Conservation (phyloP, 768 basidiomycete genomes). For the Lyophyllum semitale region DNA sequence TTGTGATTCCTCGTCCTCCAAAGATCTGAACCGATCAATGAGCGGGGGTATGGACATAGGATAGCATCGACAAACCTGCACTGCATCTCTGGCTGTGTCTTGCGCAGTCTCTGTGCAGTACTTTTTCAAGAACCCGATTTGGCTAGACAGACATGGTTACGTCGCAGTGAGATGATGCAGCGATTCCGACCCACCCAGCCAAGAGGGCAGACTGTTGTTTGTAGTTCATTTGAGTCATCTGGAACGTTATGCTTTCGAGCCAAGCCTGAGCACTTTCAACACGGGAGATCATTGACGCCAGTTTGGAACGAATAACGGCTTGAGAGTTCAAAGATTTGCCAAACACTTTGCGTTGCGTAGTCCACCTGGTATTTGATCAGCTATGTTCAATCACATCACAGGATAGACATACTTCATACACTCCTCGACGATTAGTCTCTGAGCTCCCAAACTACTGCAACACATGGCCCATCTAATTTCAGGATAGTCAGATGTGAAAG, state of each 20-base stretch:
- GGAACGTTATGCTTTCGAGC: slow-evolving; percentile 85
- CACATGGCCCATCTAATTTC: slow-evolving; percentile 67
- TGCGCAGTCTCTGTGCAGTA: slow-evolving; percentile 75
- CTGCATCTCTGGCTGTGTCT: slow-evolving; percentile 78
- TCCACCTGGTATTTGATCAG: slow-evolving; percentile 51
- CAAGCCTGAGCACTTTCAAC: slow-evolving; percentile 82
- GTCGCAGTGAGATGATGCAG: neutral
- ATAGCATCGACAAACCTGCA: slow-evolving; percentile 29
- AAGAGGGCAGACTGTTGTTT: slow-evolving; percentile 72
- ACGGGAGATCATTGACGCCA: slow-evolving; percentile 80
- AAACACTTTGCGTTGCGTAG: slow-evolving; percentile 76
- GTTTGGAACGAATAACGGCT: slow-evolving; percentile 75
- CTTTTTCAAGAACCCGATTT: slow-evolving; percentile 81
- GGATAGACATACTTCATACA: slow-evolving; percentile 58
- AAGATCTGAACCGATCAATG: slow-evolving; percentile 55
- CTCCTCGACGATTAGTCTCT: slow-evolving; percentile 71
- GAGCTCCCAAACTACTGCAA: slow-evolving; percentile 51
- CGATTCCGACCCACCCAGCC: slow-evolving; percentile 55
- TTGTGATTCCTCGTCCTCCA: slow-evolving; percentile 84
- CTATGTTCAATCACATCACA: neutral
- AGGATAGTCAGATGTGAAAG: neutral
- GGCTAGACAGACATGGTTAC: slow-evolving; percentile 36
- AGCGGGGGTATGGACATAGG: neutral
- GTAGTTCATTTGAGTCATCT: slow-evolving; percentile 87
- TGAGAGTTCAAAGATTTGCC: slow-evolving; percentile 69